phyloP scores from a whole-genome alignment of 2,329 filamentous ascomycete species.

The Teratosphaeria gauchensis region DNA sequence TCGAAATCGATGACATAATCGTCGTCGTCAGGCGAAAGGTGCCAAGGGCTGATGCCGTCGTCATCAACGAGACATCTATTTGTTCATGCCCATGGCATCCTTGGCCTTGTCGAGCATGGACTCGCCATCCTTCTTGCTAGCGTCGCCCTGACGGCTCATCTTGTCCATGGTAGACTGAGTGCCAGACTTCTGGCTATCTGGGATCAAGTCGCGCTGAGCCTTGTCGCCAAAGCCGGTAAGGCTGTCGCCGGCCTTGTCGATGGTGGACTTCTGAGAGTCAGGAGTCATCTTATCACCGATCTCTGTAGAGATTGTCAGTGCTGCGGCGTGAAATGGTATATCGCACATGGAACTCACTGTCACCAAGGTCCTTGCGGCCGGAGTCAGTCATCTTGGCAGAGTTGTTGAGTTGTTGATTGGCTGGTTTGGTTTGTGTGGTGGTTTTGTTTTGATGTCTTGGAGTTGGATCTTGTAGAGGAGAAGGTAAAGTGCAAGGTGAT shows the following conservation, averaged over 20 bases:
- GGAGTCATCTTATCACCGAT: conserved; percentile 48
- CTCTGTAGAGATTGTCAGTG: conserved; percentile 33
- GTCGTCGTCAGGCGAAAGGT: not conserved
- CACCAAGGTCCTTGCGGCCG: conserved; percentile 52
- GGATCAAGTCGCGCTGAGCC: conserved; percentile 39
- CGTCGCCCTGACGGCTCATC: conserved; percentile 36
- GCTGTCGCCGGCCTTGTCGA: conserved; percentile 48
- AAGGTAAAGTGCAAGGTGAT: not conserved
- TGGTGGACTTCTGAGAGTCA: conserved; percentile 51
- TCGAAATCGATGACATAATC: not conserved
- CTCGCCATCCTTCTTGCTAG: conserved; percentile 30
- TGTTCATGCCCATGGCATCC: conserved; percentile 35
- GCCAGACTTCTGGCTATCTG: conserved; percentile 47
- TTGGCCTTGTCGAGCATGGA: conserved; percentile 39
- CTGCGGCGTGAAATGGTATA: not conserved
- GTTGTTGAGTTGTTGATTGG: conserved; percentile 6
- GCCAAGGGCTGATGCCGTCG: not conserved
- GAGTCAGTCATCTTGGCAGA: conserved; percentile 41
- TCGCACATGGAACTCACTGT: conserved; percentile 27
- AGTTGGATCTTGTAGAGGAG: conserved; percentile 1
- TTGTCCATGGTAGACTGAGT: conserved; percentile 45
- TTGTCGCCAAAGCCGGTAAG: conserved; percentile 49
- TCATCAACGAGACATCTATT: conserved; percentile 5
- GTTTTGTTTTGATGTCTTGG: conserved; percentile 5
- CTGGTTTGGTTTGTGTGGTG: conserved; percentile 11